A percentile compares a stretch with the other conserved stretches of the same genome.
Conservation (phyloP, 371 early-diverging fungal species). For the Apophysomyces sp. region DNA sequence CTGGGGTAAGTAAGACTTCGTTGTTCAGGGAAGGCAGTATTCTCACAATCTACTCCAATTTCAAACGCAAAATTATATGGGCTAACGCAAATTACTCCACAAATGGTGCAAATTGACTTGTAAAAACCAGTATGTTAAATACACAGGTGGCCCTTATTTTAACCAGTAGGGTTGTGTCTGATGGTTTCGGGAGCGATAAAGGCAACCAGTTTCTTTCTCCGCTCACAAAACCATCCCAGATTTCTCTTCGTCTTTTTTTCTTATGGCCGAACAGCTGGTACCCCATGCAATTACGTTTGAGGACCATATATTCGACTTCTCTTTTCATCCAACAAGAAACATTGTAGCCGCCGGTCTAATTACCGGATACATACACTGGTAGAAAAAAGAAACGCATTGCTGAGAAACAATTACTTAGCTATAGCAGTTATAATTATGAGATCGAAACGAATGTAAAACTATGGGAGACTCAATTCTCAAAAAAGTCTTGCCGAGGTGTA, state of each 20-base stretch:
- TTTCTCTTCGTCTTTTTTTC: no score
- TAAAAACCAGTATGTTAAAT: no score
- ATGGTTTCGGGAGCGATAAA: no score
- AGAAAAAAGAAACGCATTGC: background rate
- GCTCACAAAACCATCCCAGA: background rate
- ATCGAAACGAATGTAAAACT: constrained; percentile 40
- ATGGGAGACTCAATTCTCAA: constrained; percentile 60
- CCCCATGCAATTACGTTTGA: constrained; percentile 16
- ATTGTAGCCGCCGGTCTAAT: constrained; percentile 21
- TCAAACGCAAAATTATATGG: no score
- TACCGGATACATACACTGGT: constrained; percentile 67
- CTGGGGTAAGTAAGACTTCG: no score
- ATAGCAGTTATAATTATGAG: constrained; percentile 32
- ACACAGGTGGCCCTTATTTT: no score
- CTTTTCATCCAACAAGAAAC: constrained; percentile 63
- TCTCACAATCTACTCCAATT: no score
- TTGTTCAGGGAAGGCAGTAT: no score
- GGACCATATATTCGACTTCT: constrained; percentile 61
- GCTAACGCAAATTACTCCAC: no score
- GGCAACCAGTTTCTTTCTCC: background rate
- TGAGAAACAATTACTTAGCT: constrained; percentile 2
- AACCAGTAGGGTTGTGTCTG: no score
- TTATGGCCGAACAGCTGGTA: background rate
- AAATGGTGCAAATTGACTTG: no score
- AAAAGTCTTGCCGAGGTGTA: constrained; percentile 76